Evolutionary conservation across 495 filamentous ascomycete genomes (phyloP).

Genomic region (Penicillium pulvis): DNA sequence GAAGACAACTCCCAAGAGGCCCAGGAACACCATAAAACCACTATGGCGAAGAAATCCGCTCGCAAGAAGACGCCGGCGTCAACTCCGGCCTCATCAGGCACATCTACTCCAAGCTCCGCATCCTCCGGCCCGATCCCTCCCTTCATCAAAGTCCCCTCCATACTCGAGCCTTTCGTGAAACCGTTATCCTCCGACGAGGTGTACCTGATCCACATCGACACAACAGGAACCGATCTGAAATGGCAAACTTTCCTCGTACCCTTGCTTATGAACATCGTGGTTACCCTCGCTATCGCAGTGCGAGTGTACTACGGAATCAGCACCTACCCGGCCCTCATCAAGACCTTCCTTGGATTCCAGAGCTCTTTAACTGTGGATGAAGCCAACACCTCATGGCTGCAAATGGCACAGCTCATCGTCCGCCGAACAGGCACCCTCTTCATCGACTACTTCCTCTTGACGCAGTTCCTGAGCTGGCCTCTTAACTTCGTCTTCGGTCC

Average conservation of each 20-base stretch:
- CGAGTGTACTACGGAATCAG: constrained; percentile 62
- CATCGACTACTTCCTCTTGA: constrained; percentile 68
- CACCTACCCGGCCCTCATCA: constrained; percentile 65
- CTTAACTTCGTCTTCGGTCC: constrained; percentile 68
- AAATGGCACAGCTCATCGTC: constrained; percentile 51
- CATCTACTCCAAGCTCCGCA: constrained; percentile 41
- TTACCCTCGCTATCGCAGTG: constrained; percentile 59
- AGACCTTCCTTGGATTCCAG: constrained; percentile 59
- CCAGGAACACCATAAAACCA: background rate
- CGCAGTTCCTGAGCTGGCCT: constrained; percentile 76
- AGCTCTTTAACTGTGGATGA: constrained; percentile 62
- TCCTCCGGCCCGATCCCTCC: constrained; percentile 54
- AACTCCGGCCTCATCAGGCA: constrained; percentile 33
- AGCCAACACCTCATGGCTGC: constrained; percentile 46
- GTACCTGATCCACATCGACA: constrained; percentile 81
- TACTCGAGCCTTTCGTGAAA: constrained; percentile 61
- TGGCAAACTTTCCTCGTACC: constrained; percentile 75
- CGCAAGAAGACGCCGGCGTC: constrained; percentile 36
- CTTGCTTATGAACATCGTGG: constrained; percentile 64
- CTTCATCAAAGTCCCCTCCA: constrained; percentile 60
- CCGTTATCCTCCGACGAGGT: constrained; percentile 63
- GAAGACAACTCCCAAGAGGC: background rate
- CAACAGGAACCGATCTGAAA: constrained; percentile 63
- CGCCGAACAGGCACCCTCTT: constrained; percentile 61
- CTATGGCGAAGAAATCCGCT: constrained; percentile 47